Percentiles rank a stretch among this genome's conserved stretches.
These are phyloP conservation scores for Diplodia corticola DNA, from an alignment of 2,329 filamentous ascomycete genomes.

Conservation along the genomic window DNA sequence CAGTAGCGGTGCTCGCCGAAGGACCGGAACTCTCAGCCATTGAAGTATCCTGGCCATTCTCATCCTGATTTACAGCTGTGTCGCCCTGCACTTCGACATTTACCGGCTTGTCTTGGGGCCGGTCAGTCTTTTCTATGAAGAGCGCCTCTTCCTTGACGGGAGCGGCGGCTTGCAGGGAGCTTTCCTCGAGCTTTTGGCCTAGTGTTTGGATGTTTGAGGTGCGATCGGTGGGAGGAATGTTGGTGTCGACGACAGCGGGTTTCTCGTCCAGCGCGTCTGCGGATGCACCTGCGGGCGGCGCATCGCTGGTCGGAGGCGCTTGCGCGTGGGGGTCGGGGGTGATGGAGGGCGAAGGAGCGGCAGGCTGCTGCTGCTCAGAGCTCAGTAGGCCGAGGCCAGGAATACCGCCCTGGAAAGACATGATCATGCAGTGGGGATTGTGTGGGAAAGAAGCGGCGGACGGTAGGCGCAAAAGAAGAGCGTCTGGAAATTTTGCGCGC, in stretches of 20 bases:
- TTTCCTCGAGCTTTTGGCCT: conserved; percentile 34
- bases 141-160: conserved; percentile 31
- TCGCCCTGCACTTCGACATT: conserved; percentile 1
- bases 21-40: background rate
- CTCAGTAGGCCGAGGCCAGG: conserved; percentile 40
- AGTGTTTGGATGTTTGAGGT: conserved; percentile 18
- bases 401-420: conserved; percentile 26
- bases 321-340: conserved; percentile 24
- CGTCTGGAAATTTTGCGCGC: conserved; percentile 21
- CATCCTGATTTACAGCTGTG: background rate
- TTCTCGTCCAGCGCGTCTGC: background rate
- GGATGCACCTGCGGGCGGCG: background rate
- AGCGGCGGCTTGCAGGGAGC: conserved; percentile 37
- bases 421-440: background rate
- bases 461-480: background rate
- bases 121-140: conserved; percentile 12
- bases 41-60: background rate
- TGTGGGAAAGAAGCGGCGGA: background rate
- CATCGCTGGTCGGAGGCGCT: conserved; percentile 15
- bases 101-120: background rate
- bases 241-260: background rate
- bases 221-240: background rate
- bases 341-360: background rate
- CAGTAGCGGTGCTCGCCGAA: background rate
- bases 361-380: conserved; percentile 7